These are phyloP conservation scores for Nematodospora anomalae DNA, from an alignment of 1,139 yeast genomes.

Conservation along the genomic window DNA sequence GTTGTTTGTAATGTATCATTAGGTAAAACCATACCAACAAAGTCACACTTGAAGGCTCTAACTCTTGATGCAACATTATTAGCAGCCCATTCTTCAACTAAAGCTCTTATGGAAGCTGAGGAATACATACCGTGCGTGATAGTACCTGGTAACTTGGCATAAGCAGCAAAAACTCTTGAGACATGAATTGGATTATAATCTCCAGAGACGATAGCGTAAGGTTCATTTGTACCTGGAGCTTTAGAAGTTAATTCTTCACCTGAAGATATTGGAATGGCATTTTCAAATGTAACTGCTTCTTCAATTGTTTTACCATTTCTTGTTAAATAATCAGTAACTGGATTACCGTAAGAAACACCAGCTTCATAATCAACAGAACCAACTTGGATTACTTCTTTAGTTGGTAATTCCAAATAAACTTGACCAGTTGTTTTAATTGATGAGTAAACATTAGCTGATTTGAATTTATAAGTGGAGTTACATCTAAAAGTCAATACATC, in stretches of 20 bases:
- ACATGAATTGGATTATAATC: conserved; percentile 98
- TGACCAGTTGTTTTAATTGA: conserved; percentile 84
- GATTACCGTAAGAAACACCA: conserved; percentile 93
- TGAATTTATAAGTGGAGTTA: conserved; percentile 79
- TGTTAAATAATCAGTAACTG: conserved; percentile 88
- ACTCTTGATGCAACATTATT: conserved; percentile 95
- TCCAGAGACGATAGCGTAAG: conserved; percentile 96
- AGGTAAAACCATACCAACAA: conserved; percentile 97
- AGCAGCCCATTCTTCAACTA: conserved; percentile 99
- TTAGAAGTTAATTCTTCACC: conserved; percentile 71
- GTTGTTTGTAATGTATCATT: conserved; percentile 86
- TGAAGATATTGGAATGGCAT: conserved; percentile 83
- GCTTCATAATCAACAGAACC: conserved; percentile 90
- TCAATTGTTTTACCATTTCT: conserved; percentile 94
- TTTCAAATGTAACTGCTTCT: conserved; percentile 89
- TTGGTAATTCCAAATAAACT: conserved; percentile 84
- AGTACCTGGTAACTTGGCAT: conserved; percentile 94
- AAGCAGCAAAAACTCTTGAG: conserved; percentile 88
- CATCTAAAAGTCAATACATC: conserved; percentile 88
- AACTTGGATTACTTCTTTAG: conserved; percentile 85
- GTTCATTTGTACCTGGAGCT: conserved; percentile 87
- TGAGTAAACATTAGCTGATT: conserved; percentile 71
- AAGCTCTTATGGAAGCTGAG: conserved; percentile 89
- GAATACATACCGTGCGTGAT: conserved; percentile 99
- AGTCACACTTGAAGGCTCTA: conserved; percentile 86